A percentile compares a stretch with the other conserved stretches of the same genome.
Evolutionary conservation across 2,329 filamentous ascomycete genomes (phyloP).

Genomic region (Microsporum audouinii): DNA sequence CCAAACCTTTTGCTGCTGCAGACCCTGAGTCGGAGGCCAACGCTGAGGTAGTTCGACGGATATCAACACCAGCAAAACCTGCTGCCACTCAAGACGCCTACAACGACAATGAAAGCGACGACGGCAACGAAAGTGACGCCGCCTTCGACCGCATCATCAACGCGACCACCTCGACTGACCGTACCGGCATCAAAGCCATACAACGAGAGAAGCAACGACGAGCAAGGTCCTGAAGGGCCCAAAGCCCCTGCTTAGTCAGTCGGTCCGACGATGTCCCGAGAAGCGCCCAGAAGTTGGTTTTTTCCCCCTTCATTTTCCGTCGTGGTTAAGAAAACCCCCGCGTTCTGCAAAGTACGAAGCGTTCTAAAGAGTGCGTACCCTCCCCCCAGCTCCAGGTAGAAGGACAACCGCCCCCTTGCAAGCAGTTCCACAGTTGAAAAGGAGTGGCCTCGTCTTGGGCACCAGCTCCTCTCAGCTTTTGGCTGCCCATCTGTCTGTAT

Average conservation of each 20-base stretch:
- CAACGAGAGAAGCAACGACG: conserved; percentile 38
- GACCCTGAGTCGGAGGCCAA: conserved; percentile 32
- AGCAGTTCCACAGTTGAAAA: not conserved
- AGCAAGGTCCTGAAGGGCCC: not conserved
- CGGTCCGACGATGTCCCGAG: not conserved
- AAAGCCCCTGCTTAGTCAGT: not conserved
- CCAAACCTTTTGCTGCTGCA: conserved; percentile 61
- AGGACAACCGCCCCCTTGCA: not conserved
- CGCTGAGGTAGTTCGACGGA: not conserved
- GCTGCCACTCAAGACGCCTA: conserved; percentile 53
- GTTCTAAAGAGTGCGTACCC: conserved; percentile 13
- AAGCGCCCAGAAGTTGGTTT: not conserved
- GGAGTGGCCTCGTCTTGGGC: not conserved
- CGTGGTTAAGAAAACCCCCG: conserved; percentile 5
- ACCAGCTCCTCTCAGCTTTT: not conserved
- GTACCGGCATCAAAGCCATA: conserved; percentile 58
- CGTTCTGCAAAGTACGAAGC: conserved; percentile 18
- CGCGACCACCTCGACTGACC: conserved; percentile 78
- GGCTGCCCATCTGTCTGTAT: not conserved
- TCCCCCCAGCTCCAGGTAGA: not conserved
- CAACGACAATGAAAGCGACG: conserved; percentile 55
- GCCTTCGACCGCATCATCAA: conserved; percentile 90
- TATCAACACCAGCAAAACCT: conserved; percentile 45
- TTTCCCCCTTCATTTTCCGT: conserved; percentile 1
- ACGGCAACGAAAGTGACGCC: conserved; percentile 54